Percentiles rank a stretch among this genome's conserved stretches.
Conservation (phyloP, 768 basidiomycete species). For the Lentinus tigrinus region DNA sequence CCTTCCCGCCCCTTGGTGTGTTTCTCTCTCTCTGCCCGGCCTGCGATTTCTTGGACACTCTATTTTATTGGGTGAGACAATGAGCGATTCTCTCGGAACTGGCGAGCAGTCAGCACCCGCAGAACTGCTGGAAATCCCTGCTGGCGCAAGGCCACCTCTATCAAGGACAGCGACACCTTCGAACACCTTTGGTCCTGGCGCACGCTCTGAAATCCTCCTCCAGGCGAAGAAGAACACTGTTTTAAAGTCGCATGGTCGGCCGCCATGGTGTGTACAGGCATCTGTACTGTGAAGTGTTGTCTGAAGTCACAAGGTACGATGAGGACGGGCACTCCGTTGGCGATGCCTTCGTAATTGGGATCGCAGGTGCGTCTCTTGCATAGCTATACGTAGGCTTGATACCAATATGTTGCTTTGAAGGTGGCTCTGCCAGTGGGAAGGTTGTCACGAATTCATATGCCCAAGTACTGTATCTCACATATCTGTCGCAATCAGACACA, state of each 20-base stretch:
- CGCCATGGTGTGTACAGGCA: slow-evolving; percentile 61
- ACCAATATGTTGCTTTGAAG: slow-evolving; percentile 32
- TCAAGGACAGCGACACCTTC: slow-evolving; percentile 6
- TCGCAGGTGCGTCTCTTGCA: slow-evolving; percentile 61
- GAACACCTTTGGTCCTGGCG: not conserved
- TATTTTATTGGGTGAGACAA: not conserved
- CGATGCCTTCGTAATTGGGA: slow-evolving; percentile 81
- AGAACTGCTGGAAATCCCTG: slow-evolving; percentile 1
- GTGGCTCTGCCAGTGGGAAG: slow-evolving; percentile 88
- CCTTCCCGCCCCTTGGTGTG: not conserved
- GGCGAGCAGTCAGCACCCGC: slow-evolving; percentile 2
- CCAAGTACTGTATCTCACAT: slow-evolving; percentile 4
- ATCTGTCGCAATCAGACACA: slow-evolving; percentile 55
- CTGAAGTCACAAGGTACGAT: slow-evolving; percentile 58
- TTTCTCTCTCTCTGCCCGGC: too few species aligned
- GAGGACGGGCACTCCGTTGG: slow-evolving; percentile 67
- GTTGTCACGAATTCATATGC: slow-evolving; percentile 33
- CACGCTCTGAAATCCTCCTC: slow-evolving; percentile 15
- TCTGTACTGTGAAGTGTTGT: not conserved
- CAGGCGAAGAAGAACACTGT: slow-evolving; percentile 67
- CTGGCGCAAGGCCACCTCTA: slow-evolving; percentile 1
- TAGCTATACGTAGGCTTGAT: not conserved
- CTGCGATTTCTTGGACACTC: not conserved
- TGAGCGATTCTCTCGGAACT: not conserved
- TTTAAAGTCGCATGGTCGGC: slow-evolving; percentile 80